phyloP scores from a whole-genome alignment of 495 filamentous ascomycete genomes.

The Penicilliopsis zonata region DNA sequence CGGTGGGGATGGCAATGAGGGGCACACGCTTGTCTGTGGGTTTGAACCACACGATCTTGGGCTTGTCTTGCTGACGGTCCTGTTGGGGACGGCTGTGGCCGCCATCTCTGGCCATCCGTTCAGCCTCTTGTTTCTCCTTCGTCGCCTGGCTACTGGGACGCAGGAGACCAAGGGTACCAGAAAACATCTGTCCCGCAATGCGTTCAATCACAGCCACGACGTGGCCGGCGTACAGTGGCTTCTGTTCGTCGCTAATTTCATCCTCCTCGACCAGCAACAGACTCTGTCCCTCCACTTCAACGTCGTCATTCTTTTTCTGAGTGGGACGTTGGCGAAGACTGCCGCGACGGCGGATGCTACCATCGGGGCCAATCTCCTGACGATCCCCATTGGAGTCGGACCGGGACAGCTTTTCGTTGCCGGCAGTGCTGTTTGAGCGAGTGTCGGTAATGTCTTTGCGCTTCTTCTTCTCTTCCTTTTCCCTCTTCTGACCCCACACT shows the following conservation, averaged over 20 bases:
- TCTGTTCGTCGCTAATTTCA: conserved; percentile 96
- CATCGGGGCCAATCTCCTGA: conserved; percentile 52
- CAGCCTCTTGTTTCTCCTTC: conserved; percentile 98
- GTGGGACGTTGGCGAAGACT: conserved; percentile 93
- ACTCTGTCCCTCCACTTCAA: conserved; percentile 97
- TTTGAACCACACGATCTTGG: conserved; percentile 99
- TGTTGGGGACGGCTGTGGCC: conserved; percentile 61
- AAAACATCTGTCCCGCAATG: conserved; percentile 98
- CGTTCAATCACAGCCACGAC: conserved; percentile 96
- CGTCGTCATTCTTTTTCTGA: conserved; percentile 99
- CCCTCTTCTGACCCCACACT: conserved; percentile 95
- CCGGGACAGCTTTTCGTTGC: conserved; percentile 52
- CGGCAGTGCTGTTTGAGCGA: conserved; percentile 57
- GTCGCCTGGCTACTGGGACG: conserved; percentile 97
- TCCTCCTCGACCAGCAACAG: conserved; percentile 94
- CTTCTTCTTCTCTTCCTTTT: conserved; percentile 99
- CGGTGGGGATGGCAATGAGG: conserved; percentile 93
- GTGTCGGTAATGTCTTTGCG: conserved; percentile 96
- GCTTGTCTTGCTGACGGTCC: conserved; percentile 85
- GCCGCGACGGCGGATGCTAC: conserved; percentile 81
- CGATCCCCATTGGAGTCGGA: conserved; percentile 54
- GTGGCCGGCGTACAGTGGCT: conserved; percentile 92
- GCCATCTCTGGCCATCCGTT: conserved; percentile 84
- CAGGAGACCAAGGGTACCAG: conserved; percentile 83
- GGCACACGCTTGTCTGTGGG: conserved; percentile 98